phyloP scores from a whole-genome alignment of 108 stramenopile species.

The Nitzschia sp. region DNA sequence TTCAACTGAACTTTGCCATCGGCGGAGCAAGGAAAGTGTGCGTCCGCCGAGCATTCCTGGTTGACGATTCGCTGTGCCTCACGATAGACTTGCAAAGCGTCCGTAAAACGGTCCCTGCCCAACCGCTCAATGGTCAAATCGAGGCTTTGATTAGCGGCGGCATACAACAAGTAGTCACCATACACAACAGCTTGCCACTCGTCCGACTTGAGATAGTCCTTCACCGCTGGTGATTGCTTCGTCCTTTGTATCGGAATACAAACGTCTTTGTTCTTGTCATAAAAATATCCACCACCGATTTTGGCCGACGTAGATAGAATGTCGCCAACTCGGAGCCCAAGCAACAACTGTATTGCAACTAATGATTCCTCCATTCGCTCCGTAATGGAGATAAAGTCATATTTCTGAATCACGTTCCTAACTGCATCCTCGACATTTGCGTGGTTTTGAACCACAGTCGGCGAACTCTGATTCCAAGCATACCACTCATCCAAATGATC shows the following conservation, averaged over 20 bases:
- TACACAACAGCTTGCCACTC: conserved; percentile 40
- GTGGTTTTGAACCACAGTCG: conserved; percentile 2
- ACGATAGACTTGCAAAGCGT: conserved; percentile 26
- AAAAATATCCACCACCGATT: not conserved
- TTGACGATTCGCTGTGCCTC: conserved; percentile 1
- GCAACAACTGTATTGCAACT: conserved; percentile 34
- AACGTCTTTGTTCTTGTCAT: not conserved
- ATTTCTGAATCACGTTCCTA: conserved; percentile 23
- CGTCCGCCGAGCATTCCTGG: conserved; percentile 14
- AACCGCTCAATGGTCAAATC: conserved; percentile 55
- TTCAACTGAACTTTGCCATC: conserved; percentile 1
- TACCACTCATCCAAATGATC: not conserved
- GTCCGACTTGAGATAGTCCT: conserved; percentile 19
- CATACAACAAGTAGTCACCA: conserved; percentile 48
- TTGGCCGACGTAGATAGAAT: conserved; percentile 22
- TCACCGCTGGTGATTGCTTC: not conserved
- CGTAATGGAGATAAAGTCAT: conserved; percentile 42
- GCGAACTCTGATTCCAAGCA: conserved; percentile 4
- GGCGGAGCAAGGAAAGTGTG: conserved; percentile 22
- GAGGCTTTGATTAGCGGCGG: conserved; percentile 49
- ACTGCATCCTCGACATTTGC: conserved; percentile 6
- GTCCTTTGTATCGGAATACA: conserved; percentile 6
- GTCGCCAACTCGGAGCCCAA: conserved; percentile 24
- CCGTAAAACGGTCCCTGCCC: conserved; percentile 37
- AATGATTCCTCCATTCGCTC: conserved; percentile 42